These are phyloP conservation scores for Chaetomiaceae sp. DNA, from an alignment of 2,329 filamentous ascomycete genomes.

Conservation along the genomic window DNA sequence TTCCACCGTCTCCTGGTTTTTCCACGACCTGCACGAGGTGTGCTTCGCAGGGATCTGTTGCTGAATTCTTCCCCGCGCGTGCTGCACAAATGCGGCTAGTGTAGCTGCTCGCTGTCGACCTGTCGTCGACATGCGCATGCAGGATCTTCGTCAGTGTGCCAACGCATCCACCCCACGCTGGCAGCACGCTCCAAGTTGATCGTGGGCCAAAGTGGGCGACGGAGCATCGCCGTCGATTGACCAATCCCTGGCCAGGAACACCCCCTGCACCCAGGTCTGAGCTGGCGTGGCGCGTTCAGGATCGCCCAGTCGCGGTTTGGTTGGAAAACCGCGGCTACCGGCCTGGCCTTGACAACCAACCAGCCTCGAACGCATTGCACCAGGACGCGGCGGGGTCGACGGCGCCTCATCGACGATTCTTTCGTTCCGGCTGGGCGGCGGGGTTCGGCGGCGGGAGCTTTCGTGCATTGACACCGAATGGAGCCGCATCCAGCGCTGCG, in stretches of 20 bases:
- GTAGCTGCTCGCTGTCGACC: not conserved
- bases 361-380: slow-evolving; percentile 20
- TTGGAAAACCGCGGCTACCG: slow-evolving; percentile 8
- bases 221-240: slow-evolving; percentile 14
- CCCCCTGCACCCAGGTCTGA: slow-evolving; percentile 4
- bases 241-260: slow-evolving; percentile 8
- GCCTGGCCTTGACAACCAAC: slow-evolving; percentile 15
- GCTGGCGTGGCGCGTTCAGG: slow-evolving; percentile 19
- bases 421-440: not conserved
- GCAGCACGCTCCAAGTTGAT: slow-evolving; percentile 3
- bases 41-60: too few species aligned
- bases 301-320: not conserved
- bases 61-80: not conserved
- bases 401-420: not conserved
- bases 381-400: slow-evolving; percentile 10
- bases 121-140: slow-evolving; percentile 8
- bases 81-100: not conserved
- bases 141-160: slow-evolving; percentile 26
- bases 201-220: slow-evolving; percentile 1
- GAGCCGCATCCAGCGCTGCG: too few species aligned
- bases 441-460: slow-evolving; percentile 5
- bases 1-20: not conserved
- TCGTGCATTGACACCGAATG: slow-evolving; percentile 14
- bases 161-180: slow-evolving; percentile 26
- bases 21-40: too few species aligned